Evolutionary conservation across 257 asterid genomes (phyloP).

Genomic region (Agastache rugosa): DNA sequence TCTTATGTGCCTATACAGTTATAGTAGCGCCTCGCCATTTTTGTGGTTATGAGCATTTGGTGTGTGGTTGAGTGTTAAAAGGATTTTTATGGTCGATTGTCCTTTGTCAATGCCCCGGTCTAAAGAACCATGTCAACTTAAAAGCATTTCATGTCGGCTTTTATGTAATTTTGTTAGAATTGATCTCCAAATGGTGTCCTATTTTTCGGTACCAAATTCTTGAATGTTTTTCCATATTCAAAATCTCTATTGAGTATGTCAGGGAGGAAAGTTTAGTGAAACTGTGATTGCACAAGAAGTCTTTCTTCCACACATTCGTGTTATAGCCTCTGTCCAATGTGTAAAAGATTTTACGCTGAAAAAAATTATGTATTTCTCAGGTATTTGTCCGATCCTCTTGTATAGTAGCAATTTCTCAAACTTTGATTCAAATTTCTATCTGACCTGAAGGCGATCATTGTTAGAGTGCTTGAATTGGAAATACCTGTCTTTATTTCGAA

Average conservation of each 20-base stretch:
- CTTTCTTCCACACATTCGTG: neutral
- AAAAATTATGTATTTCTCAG: no score
- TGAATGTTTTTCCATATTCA: neutral
- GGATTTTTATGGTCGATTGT: neutral
- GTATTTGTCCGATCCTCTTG: no score
- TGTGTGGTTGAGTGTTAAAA: neutral
- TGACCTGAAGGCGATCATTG: neutral
- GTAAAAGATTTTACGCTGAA: neutral
- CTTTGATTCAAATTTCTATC: neutral
- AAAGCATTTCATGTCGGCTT: neutral
- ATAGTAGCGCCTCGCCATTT: neutral
- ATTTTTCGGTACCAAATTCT: neutral
- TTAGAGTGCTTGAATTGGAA: conserved; percentile 14
- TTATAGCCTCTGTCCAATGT: neutral
- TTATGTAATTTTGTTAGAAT: neutral
- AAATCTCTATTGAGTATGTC: neutral
- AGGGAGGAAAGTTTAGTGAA: conserved; percentile 18
- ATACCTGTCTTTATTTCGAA: neutral
- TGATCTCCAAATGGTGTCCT: neutral
- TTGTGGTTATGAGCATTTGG: conserved; percentile 9
- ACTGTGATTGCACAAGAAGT: neutral
- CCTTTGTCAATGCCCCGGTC: no score
- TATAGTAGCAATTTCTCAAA: neutral
- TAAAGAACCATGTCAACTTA: neutral
- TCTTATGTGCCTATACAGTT: neutral